These are phyloP conservation scores for Coniochaeta prunicola DNA, from an alignment of 2,329 filamentous ascomycete species.

Conservation along the genomic window DNA sequence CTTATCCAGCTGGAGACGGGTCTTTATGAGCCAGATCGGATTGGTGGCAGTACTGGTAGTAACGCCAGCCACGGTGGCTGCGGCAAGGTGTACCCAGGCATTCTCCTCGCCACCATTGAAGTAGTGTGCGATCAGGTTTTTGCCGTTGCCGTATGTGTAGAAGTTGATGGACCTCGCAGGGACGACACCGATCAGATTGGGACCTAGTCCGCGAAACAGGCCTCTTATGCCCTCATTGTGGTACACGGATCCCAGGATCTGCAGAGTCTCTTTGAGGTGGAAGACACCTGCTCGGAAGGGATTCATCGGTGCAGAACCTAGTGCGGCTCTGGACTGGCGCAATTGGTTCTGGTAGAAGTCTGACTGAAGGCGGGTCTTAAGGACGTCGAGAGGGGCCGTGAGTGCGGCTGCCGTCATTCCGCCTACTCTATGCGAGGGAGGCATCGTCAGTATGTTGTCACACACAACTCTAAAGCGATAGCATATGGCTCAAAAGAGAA, in stretches of 20 bases:
- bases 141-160: conserved; percentile 87
- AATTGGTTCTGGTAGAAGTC: conserved; percentile 90
- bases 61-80: conserved; percentile 72
- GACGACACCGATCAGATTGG: conserved; percentile 83
- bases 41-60: conserved; percentile 88
- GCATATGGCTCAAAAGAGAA: conserved; percentile 7
- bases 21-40: conserved; percentile 96
- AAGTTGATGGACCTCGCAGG: conserved; percentile 91
- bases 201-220: conserved; percentile 87
- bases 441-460: neutral
- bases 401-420: conserved; percentile 88
- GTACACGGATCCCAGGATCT: conserved; percentile 77
- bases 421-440: conserved; percentile 52
- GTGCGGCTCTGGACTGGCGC: conserved; percentile 55
- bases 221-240: conserved; percentile 76
- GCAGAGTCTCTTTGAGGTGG: conserved; percentile 78
- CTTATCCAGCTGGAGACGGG: conserved; percentile 84
- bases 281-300: conserved; percentile 59
- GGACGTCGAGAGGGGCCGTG: conserved; percentile 88
- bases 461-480: neutral
- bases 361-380: conserved; percentile 89
- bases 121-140: conserved; percentile 68
- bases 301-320: conserved; percentile 50
- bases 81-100: conserved; percentile 69
- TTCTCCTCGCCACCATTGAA: conserved; percentile 65